These are phyloP conservation scores for Podila clonocystis DNA, from an alignment of 192 early-diverging fungal species.

Conservation along the genomic window DNA sequence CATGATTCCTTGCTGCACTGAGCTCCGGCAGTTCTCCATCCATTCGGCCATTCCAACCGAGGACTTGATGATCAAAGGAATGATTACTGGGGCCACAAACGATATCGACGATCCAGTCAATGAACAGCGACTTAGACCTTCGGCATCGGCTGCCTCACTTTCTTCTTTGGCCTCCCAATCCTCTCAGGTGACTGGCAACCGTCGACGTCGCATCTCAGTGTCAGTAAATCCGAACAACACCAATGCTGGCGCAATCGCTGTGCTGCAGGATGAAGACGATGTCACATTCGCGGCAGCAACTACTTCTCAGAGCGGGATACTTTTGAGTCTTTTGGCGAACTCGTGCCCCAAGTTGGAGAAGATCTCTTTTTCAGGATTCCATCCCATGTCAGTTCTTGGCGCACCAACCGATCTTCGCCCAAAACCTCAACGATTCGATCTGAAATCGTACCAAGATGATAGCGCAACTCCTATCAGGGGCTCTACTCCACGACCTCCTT, in stretches of 20 bases:
- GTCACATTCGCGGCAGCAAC: slow-evolving; percentile 30
- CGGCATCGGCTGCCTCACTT: background rate
- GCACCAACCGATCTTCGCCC: slow-evolving; percentile 36
- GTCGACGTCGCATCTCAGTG: slow-evolving; percentile 5
- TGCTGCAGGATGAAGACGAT: slow-evolving; percentile 22
- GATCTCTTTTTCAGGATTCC: slow-evolving; percentile 41
- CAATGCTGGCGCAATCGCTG: slow-evolving; percentile 2
- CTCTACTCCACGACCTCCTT: background rate
- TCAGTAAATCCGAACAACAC: slow-evolving; percentile 16
- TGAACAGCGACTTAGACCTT: background rate
- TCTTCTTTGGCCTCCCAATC: slow-evolving; percentile 8
- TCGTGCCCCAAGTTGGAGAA: slow-evolving; percentile 41
- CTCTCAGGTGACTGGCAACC: background rate
- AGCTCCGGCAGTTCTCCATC: slow-evolving; percentile 32
- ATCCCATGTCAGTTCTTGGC: slow-evolving; percentile 37
- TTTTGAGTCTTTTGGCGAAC: slow-evolving; percentile 18
- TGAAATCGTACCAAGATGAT: slow-evolving; percentile 4
- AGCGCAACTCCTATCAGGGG: background rate
- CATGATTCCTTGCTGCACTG: slow-evolving; percentile 38
- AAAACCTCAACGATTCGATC: slow-evolving; percentile 4
- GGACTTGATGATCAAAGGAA: slow-evolving; percentile 25
- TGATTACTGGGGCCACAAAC: slow-evolving; percentile 16
- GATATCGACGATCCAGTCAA: slow-evolving; percentile 17
- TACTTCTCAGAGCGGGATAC: slow-evolving; percentile 17
- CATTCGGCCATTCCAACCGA: slow-evolving; percentile 33